Evolutionary conservation across 2,329 filamentous ascomycete genomes (phyloP).

Genomic region (Chaetomiaceae sp.): DNA sequence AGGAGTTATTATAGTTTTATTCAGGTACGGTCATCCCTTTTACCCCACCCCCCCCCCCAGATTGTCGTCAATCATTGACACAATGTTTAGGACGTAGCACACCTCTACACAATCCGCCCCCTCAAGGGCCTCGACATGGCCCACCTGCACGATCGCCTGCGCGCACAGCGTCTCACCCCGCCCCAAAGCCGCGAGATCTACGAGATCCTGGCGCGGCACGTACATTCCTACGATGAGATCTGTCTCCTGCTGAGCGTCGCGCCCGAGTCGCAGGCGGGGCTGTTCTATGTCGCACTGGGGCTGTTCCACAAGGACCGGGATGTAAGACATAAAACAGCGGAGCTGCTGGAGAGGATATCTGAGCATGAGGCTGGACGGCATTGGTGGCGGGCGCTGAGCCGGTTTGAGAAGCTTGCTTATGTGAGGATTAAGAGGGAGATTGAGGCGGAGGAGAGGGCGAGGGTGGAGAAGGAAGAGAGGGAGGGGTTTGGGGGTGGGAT

Average conservation of each 20-base stretch:
- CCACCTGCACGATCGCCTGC: slow-evolving; percentile 87
- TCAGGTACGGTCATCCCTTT: slow-evolving; percentile 52
- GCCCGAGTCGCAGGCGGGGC: slow-evolving; percentile 77
- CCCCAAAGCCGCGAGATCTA: slow-evolving; percentile 81
- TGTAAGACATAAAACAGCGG: slow-evolving; percentile 72
- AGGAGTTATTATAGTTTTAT: slow-evolving; percentile 95
- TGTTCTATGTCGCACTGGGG: slow-evolving; percentile 88
- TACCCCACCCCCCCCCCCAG: neutral
- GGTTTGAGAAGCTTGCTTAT: slow-evolving; percentile 85
- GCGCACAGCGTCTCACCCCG: slow-evolving; percentile 72
- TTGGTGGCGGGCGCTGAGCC: slow-evolving; percentile 82
- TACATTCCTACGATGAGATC: slow-evolving; percentile 78
- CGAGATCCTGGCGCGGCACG: slow-evolving; percentile 68
- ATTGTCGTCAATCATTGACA: no score
- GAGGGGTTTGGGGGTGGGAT: slow-evolving; percentile 4
- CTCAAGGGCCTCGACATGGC: slow-evolving; percentile 81
- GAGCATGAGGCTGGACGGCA: slow-evolving; percentile 88
- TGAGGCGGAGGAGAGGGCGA: slow-evolving; percentile 46
- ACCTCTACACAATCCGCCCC: slow-evolving; percentile 60
- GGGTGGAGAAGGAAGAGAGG: slow-evolving; percentile 11
- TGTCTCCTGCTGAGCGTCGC: slow-evolving; percentile 78
- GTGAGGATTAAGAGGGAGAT: slow-evolving; percentile 68
- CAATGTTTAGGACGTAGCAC: slow-evolving; percentile 54
- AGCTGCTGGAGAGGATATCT: slow-evolving; percentile 74
- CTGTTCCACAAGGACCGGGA: slow-evolving; percentile 84